Percentiles rank a stretch among this genome's conserved stretches.
phyloP scores from a whole-genome alignment of 2,329 filamentous ascomycete genomes.

The Cladosporium sp. region DNA sequence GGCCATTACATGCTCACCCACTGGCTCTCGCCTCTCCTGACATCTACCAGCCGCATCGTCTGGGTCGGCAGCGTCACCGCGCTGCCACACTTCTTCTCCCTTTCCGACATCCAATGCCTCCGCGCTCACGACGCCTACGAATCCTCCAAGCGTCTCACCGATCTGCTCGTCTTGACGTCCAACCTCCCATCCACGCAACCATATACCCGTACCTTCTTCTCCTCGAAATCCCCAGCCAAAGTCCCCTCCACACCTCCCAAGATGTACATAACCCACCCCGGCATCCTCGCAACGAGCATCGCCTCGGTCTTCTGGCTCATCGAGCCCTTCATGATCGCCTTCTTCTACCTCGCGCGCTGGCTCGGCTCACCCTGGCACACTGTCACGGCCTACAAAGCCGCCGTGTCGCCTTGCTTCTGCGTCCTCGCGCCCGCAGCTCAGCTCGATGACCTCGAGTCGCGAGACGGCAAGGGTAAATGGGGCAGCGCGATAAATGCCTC shows the following conservation, averaged over 20 bases:
- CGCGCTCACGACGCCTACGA: constrained; percentile 67
- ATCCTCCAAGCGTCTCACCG: constrained; percentile 79
- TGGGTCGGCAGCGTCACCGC: constrained; percentile 86
- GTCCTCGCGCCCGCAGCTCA: constrained; percentile 62
- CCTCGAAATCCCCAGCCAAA: constrained; percentile 21
- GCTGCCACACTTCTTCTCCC: constrained; percentile 51
- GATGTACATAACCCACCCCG: constrained; percentile 80
- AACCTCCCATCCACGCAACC: constrained; percentile 60
- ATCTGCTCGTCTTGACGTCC: constrained; percentile 72
- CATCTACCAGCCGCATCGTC: constrained; percentile 60
- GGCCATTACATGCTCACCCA: constrained; percentile 90
- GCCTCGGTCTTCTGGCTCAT: constrained; percentile 69
- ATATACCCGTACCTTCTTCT: constrained; percentile 56
- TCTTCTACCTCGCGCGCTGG: constrained; percentile 68
- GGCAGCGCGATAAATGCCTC: constrained; percentile 64
- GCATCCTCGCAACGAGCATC: constrained; percentile 77
- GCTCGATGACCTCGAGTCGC: constrained; percentile 52
- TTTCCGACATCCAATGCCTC: constrained; percentile 73
- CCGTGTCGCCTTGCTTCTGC: constrained; percentile 72
- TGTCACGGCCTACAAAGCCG: constrained; percentile 70
- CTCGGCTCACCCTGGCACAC: constrained; percentile 87
- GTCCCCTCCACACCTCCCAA: constrained; percentile 31
- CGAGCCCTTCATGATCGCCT: constrained; percentile 62
- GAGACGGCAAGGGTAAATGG: constrained; percentile 69
- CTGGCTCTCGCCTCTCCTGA: constrained; percentile 69